These are phyloP conservation scores for Emmonsiellopsis sp. DNA, from an alignment of 2,329 filamentous ascomycete species.

Conservation along the genomic window DNA sequence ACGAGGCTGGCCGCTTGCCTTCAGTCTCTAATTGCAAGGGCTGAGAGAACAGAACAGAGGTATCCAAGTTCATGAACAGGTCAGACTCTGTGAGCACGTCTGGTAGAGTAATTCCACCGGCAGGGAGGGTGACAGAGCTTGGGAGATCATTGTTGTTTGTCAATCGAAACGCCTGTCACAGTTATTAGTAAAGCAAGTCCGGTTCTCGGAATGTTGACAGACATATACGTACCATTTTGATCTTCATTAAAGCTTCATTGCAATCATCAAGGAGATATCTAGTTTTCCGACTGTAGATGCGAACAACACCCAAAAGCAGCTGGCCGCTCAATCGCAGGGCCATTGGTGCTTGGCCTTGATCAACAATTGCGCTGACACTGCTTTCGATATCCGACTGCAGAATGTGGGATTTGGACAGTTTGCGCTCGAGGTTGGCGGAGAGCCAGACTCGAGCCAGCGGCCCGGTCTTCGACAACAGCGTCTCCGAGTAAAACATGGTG, in stretches of 20 bases:
- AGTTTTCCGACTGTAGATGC: slow-evolving; percentile 96
- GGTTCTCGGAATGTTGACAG: not conserved
- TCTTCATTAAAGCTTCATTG: slow-evolving; percentile 94
- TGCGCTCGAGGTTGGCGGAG: slow-evolving; percentile 95
- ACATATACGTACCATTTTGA: slow-evolving; percentile 71
- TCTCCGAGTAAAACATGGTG: slow-evolving; percentile 94
- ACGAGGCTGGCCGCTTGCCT: slow-evolving; percentile 25
- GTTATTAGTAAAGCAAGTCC: slow-evolving; percentile 24
- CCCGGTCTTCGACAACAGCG: slow-evolving; percentile 90
- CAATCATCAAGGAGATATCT: slow-evolving; percentile 94
- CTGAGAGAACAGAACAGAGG: slow-evolving; percentile 72
- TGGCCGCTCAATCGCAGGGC: slow-evolving; percentile 89
- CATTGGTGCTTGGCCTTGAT: slow-evolving; percentile 86
- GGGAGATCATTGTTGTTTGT: slow-evolving; percentile 92
- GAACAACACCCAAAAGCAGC: slow-evolving; percentile 85
- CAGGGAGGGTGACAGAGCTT: slow-evolving; percentile 67
- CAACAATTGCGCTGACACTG: slow-evolving; percentile 92
- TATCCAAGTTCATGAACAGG: slow-evolving; percentile 73
- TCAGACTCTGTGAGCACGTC: slow-evolving; percentile 92
- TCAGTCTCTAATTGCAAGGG: slow-evolving; percentile 43
- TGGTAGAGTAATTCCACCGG: slow-evolving; percentile 78
- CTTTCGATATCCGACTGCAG: slow-evolving; percentile 89
- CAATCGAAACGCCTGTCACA: slow-evolving; percentile 73
- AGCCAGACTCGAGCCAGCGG: slow-evolving; percentile 96
- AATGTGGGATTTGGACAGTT: slow-evolving; percentile 94